These are phyloP conservation scores for Hypoxylon sp. DNA, from an alignment of 2,329 filamentous ascomycete genomes.

Conservation along the genomic window DNA sequence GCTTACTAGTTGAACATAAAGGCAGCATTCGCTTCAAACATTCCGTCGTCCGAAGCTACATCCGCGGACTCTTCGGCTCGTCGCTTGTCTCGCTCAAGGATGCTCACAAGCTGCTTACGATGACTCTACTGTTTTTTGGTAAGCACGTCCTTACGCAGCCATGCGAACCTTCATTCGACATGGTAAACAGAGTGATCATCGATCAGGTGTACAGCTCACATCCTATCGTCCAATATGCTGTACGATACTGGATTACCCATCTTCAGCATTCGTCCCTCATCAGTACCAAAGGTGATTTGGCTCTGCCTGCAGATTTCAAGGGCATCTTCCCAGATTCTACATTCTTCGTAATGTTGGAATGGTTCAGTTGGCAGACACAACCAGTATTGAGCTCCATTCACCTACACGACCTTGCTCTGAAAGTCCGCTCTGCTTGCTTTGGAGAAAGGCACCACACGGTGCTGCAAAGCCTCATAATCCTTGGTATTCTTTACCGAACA, in stretches of 20 bases:
- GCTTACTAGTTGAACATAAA: slow-evolving; percentile 55
- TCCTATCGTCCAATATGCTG: slow-evolving; percentile 55
- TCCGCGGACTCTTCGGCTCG: slow-evolving; percentile 55
- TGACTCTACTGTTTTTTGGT: slow-evolving; percentile 56
- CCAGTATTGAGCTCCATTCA: slow-evolving; percentile 48
- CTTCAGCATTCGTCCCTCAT: slow-evolving; percentile 55
- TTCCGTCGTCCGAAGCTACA: slow-evolving; percentile 53
- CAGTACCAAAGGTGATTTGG: slow-evolving; percentile 50
- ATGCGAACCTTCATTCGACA: slow-evolving; percentile 53
- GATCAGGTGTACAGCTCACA: slow-evolving; percentile 51
- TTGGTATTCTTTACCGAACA: slow-evolving; percentile 54
- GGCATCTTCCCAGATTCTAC: slow-evolving; percentile 56
- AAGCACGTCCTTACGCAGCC: slow-evolving; percentile 49
- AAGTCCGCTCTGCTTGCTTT: slow-evolving; percentile 56
- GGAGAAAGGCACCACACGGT: slow-evolving; percentile 56
- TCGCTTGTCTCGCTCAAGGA: slow-evolving; percentile 54
- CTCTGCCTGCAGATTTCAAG: slow-evolving; percentile 54
- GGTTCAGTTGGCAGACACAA: slow-evolving; percentile 53
- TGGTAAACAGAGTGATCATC: slow-evolving; percentile 48
- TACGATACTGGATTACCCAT: slow-evolving; percentile 57
- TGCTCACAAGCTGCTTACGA: slow-evolving; percentile 55
- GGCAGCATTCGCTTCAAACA: slow-evolving; percentile 58
- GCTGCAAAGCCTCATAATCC: slow-evolving; percentile 57
- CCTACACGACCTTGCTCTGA: slow-evolving; percentile 55
- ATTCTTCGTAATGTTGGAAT: slow-evolving; percentile 57